Evolutionary conservation across 2,329 filamentous ascomycete genomes (phyloP).

Genomic region (Aspergillus proliferans): DNA sequence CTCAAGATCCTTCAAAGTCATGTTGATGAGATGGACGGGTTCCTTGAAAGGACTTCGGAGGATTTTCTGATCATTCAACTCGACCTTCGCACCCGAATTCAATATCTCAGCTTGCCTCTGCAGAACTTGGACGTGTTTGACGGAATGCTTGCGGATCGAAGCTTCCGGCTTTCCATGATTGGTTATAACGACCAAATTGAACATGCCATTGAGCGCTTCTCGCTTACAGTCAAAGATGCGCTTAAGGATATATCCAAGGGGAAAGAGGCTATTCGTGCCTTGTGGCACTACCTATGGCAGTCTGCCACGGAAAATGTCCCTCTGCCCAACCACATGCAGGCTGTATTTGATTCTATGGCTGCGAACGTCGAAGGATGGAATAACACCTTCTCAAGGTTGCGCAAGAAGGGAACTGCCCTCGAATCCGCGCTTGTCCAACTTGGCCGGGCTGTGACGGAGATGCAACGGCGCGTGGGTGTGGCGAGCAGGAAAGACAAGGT

Average conservation of each 20-base stretch:
- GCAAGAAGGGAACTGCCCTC: conserved; percentile 64
- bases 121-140: conserved; percentile 78
- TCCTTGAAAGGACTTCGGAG: conserved; percentile 77
- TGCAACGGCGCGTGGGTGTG: conserved; percentile 76
- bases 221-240: conserved; percentile 66
- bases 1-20: conserved; percentile 83
- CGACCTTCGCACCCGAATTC: conserved; percentile 74
- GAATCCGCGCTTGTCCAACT: conserved; percentile 66
- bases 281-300: conserved; percentile 66
- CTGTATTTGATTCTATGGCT: conserved; percentile 83
- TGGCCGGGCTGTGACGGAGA: conserved; percentile 71
- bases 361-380: conserved; percentile 90
- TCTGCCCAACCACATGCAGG: conserved; percentile 54
- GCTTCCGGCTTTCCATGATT: conserved; percentile 74
- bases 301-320: conserved; percentile 59
- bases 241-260: conserved; percentile 75
- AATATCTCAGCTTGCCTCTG: conserved; percentile 74
- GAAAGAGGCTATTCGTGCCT: conserved; percentile 66
- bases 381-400: conserved; percentile 69
- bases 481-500: conserved; percentile 66
- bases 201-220: conserved; percentile 76
- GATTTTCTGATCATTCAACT: conserved; percentile 72
- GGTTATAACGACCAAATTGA: conserved; percentile 88
- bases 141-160: conserved; percentile 75
- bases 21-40: conserved; percentile 89